These are phyloP conservation scores for Babesia caballi DNA, from an alignment of 169 alveolate genomes.

Conservation along the genomic window DNA sequence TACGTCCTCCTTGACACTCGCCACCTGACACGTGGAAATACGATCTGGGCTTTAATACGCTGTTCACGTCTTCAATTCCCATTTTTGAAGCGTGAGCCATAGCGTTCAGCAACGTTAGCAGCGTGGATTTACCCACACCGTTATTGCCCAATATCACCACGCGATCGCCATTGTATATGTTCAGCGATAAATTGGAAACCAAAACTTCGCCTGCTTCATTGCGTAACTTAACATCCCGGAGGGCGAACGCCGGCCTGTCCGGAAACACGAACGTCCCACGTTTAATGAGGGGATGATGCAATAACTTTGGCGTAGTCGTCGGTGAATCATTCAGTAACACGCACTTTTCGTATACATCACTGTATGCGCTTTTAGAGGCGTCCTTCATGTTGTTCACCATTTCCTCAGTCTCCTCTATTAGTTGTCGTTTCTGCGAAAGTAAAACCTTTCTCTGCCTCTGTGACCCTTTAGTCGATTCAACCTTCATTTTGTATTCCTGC, in stretches of 20 bases:
- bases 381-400: conserved; percentile 18
- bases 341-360: conserved; percentile 25
- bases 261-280: conserved; percentile 49
- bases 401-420: conserved; percentile 34
- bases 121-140: conserved; percentile 75
- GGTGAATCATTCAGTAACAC: not conserved
- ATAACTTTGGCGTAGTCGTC: not conserved
- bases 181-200: conserved; percentile 52
- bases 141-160: conserved; percentile 68
- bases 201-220: conserved; percentile 51
- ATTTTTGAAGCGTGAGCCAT: conserved; percentile 1
- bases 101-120: conserved; percentile 56
- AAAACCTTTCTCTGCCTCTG: conserved; percentile 17
- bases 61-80: conserved; percentile 1
- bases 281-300: conserved; percentile 50
- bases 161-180: conserved; percentile 60
- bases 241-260: conserved; percentile 56
- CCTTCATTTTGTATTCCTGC: conserved; percentile 10
- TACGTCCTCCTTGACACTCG: not conserved
- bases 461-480: conserved; percentile 24
- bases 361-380: conserved; percentile 20
- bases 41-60: not conserved
- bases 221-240: conserved; percentile 46
- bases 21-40: conserved; percentile 13
- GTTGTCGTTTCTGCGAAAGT: conserved; percentile 34